These are phyloP conservation scores for Saururus chinensis DNA, from an alignment of 164 flowering plant genomes.

Conservation along the genomic window DNA sequence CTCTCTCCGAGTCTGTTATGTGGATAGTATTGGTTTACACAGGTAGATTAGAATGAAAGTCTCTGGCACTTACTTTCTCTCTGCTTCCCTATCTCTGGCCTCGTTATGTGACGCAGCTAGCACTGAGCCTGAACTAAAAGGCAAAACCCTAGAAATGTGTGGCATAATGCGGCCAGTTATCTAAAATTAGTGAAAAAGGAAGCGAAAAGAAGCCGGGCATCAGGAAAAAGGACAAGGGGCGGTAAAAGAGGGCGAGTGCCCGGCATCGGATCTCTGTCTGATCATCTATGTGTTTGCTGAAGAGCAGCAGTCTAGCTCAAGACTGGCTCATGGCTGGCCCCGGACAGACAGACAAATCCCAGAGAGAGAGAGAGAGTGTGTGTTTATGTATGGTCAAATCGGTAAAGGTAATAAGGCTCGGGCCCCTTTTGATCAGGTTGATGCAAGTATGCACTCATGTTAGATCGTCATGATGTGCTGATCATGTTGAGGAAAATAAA, in stretches of 20 bases:
- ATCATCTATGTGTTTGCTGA: conserved; percentile 12
- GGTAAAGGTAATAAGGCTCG: conserved; percentile 9
- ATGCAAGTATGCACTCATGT: background rate
- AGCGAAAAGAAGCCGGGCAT: conserved; percentile 13
- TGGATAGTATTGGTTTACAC: background rate
- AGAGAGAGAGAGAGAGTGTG: background rate
- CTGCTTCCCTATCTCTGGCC: background rate
- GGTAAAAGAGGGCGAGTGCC: conserved; percentile 5
- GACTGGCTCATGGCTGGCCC: conserved; percentile 1
- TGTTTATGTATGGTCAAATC: conserved; percentile 34
- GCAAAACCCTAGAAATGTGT: conserved; percentile 17
- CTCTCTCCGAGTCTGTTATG: no score
- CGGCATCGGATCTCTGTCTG: conserved; percentile 12
- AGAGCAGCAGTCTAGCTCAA: no score
- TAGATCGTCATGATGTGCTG: no score
- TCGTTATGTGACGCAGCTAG: background rate
- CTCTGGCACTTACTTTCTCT: background rate
- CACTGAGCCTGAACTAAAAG: background rate
- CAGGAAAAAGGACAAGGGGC: conserved; percentile 17
- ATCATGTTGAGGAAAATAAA: no score
- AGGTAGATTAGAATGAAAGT: background rate
- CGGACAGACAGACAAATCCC: background rate
- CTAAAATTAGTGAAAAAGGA: conserved; percentile 17
- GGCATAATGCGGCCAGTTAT: conserved; percentile 3
- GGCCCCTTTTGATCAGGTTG: background rate